Evolutionary conservation across 139 green algal genomes (phyloP).

Genomic region (Raphidocelis subcapitata): DNA sequence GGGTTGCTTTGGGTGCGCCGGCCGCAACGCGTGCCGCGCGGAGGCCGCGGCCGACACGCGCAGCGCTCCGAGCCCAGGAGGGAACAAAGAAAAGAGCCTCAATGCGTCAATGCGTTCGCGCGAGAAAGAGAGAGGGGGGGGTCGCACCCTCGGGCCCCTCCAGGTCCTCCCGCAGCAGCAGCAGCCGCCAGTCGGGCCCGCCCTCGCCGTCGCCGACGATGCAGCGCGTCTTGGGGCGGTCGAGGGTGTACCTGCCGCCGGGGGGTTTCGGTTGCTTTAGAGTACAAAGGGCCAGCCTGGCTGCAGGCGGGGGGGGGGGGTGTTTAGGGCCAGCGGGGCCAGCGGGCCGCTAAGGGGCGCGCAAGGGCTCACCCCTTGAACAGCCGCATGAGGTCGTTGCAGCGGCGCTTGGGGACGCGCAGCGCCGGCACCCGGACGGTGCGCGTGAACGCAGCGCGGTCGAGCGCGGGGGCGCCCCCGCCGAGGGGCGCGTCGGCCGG

Average conservation of each 20-base stretch:
- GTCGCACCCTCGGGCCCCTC: too few relatives aligned
- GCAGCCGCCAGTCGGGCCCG: constrained; percentile 50
- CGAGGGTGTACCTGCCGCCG: constrained; percentile 62
- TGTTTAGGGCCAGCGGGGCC: background rate
- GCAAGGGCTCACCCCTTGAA: constrained; percentile 30
- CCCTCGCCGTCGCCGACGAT: constrained; percentile 46
- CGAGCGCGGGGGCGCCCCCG: constrained; percentile 7
- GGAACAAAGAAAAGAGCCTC: too few relatives aligned
- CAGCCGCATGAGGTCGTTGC: constrained; percentile 56
- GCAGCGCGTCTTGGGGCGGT: constrained; percentile 62
- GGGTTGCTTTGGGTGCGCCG: too few relatives aligned
- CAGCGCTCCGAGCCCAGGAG: too few relatives aligned
- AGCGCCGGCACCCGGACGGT: constrained; percentile 54
- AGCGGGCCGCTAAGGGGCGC: background rate
- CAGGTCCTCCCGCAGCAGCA: constrained; percentile 64
- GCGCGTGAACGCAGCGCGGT: constrained; percentile 44
- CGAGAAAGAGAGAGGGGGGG: too few relatives aligned
- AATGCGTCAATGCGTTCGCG: too few relatives aligned
- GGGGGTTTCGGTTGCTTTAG: background rate
- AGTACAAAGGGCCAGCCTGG: background rate
- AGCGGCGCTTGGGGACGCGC: constrained; percentile 49
- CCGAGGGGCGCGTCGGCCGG: background rate
- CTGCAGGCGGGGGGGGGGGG: too few relatives aligned
- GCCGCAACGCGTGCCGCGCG: too few relatives aligned
- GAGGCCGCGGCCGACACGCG: too few relatives aligned